Base-by-base conservation (phyloP, 371 early-diverging fungal species). In the Mucor mucedo region DNA sequence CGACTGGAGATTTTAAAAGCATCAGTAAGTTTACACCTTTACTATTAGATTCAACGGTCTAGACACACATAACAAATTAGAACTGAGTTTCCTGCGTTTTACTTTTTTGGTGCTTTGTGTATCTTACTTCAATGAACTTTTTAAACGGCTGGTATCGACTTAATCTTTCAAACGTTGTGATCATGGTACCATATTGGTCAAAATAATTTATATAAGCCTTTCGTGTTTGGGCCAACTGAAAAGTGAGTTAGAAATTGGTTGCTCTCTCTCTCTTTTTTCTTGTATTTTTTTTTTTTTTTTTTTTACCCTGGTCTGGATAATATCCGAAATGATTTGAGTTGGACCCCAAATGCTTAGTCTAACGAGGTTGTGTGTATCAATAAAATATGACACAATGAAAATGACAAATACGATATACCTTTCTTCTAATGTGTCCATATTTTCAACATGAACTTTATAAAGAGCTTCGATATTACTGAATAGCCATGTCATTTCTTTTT, bases 321-420 rank as follows among this genome's bases (percentile, higher is more conserved):
- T 62, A 56, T 82, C 82, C 54, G 77, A 77, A 42, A 79, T 75
- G 48, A 82, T 79, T 62, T 82, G 82, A n/a, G 79, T 79, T 29
- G 82, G 82, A n/a, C 82, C 82, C 78, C 77, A 82, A 59, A 79
- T 77, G 41, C 62, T 66, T 28, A 80, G 61, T 3, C 80, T 80
- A 42, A 42, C 10, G 42, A 21, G 21, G 47, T 47, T 47, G 21
- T 21, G 16, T 44, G 14, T 5, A 13, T 21, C 47, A 5, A 29
- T 27, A 48, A 33, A 21, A 48, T 16, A 35, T 45, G 2, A 6
- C n/a, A 44, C 30, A 45, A 44, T n/a, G 35, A 47, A n/a, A 47
- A 29, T 14, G 54, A 29, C 29, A 27, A 16, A 21, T 6, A 6
- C 5, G 6, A 21, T 49, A 63, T 71, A 82, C 82, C 82, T 68